These are phyloP conservation scores for Funneliformis mosseae DNA, from an alignment of 192 early-diverging fungal genomes.

Conservation along the genomic window DNA sequence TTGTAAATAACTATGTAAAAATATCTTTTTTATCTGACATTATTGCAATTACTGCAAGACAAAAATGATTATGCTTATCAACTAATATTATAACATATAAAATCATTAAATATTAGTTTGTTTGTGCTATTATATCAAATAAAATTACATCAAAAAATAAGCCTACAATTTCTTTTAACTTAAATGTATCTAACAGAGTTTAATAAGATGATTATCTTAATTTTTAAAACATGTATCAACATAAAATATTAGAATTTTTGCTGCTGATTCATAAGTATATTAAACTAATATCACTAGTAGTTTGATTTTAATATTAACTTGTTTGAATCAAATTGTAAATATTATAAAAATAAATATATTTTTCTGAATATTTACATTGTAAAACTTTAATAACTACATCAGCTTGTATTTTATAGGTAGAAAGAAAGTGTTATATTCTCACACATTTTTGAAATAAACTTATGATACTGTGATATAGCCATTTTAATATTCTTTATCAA, in stretches of 20 bases:
- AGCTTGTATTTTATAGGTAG: background rate
- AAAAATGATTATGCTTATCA: background rate
- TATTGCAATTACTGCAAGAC: no score
- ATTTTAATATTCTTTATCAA: background rate
- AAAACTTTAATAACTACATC: background rate
- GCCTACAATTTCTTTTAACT: background rate
- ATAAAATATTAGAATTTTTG: background rate
- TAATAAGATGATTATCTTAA: no score
- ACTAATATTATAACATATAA: background rate
- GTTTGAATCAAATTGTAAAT: no score
- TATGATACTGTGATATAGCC: background rate
- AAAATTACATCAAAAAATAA: background rate
- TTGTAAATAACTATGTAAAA: background rate
- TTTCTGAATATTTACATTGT: no score
- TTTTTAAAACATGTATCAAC: background rate
- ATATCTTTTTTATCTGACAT: no score
- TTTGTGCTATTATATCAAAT: background rate
- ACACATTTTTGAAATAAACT: background rate
- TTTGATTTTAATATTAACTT: no score
- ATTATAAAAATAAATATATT: no score
- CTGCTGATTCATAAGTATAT: constrained; percentile 5
- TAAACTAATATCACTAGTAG: background rate
- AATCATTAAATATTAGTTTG: constrained; percentile 13
- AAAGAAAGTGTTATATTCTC: background rate
- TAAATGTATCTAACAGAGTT: background rate